phyloP scores from a whole-genome alignment of 805 yeast genomes.

The Ogataea ganodermae region DNA sequence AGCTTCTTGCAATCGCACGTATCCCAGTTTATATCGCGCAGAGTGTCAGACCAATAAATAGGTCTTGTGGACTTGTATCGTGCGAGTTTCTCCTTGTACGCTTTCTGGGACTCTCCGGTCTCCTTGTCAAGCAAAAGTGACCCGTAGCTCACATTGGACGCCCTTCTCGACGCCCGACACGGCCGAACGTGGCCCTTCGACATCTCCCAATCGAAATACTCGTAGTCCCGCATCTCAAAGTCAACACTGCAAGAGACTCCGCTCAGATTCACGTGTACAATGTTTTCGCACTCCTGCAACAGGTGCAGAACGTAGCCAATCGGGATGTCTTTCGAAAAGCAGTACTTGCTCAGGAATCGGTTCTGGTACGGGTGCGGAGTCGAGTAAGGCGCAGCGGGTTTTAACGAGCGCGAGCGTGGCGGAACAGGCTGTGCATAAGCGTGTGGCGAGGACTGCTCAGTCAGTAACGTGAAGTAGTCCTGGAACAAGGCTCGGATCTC shows the following conservation, averaged over 20 bases:
- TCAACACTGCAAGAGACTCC: conserved; percentile 66
- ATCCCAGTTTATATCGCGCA: conserved; percentile 35
- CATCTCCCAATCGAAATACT: conserved; percentile 38
- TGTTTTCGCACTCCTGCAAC: conserved; percentile 64
- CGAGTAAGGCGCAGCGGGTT: conserved; percentile 28
- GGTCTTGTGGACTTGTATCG: conserved; percentile 22
- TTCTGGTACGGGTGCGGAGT: conserved; percentile 61
- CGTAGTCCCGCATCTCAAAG: conserved; percentile 50
- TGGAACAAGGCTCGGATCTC: conserved; percentile 6
- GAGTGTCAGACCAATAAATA: conserved; percentile 34
- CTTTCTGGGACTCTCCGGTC: conserved; percentile 17
- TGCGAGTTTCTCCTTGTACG: conserved; percentile 22
- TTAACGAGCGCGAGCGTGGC: background rate
- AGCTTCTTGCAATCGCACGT: conserved; percentile 38
- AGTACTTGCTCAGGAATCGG: conserved; percentile 60
- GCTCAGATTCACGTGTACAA: conserved; percentile 57
- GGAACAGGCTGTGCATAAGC: background rate
- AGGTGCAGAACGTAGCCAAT: conserved; percentile 73
- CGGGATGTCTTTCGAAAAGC: conserved; percentile 75
- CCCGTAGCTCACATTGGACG: conserved; percentile 20
- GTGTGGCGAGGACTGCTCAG: conserved; percentile 5
- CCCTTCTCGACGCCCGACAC: background rate
- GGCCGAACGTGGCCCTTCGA: conserved; percentile 21
- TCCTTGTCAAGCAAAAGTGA: conserved; percentile 36
- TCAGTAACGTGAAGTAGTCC: conserved; percentile 6